These are phyloP conservation scores for Glebionis coronaria DNA, from an alignment of 129 eudicot genomes.

Conservation along the genomic window DNA sequence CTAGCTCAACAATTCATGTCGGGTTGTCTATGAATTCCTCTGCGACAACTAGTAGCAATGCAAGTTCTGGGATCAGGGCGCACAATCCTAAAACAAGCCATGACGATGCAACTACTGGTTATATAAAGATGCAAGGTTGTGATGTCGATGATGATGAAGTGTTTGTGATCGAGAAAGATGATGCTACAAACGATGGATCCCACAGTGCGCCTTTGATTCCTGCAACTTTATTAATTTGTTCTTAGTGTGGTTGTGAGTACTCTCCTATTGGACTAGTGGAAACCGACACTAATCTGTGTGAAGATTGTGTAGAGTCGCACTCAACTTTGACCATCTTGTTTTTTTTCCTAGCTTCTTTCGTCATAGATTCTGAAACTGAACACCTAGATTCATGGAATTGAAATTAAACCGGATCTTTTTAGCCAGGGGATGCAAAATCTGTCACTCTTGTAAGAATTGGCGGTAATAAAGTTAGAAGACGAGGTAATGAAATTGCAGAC, in stretches of 20 bases:
- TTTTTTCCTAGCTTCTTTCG: too few relatives aligned
- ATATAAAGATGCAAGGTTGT: slow-evolving; percentile 29
- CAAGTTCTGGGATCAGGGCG: slow-evolving; percentile 70
- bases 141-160: slow-evolving; percentile 40
- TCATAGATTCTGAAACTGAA: too few relatives aligned
- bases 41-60: slow-evolving; percentile 78
- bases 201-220: slow-evolving; percentile 22
- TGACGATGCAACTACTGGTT: slow-evolving; percentile 49
- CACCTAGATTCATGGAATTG: too few relatives aligned
- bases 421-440: too few relatives aligned
- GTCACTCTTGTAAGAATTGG: too few relatives aligned
- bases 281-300: slow-evolving; percentile 41
- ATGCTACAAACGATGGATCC: slow-evolving; percentile 23
- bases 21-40: slow-evolving; percentile 67
- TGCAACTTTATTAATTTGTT: slow-evolving; percentile 39
- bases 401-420: too few relatives aligned
- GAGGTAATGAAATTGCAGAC: too few relatives aligned
- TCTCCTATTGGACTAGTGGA: slow-evolving; percentile 32
- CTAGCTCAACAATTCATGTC: slow-evolving; percentile 73
- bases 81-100: slow-evolving; percentile 61
- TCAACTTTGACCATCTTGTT: slow-evolving; percentile 19
- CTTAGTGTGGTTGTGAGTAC: slow-evolving; percentile 53
- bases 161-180: slow-evolving; percentile 56
- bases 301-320: slow-evolving; percentile 42
- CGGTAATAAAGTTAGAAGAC: too few relatives aligned